Conservation (phyloP, 176 grass and related monocot species). For the Zoysia pacifica region DNA sequence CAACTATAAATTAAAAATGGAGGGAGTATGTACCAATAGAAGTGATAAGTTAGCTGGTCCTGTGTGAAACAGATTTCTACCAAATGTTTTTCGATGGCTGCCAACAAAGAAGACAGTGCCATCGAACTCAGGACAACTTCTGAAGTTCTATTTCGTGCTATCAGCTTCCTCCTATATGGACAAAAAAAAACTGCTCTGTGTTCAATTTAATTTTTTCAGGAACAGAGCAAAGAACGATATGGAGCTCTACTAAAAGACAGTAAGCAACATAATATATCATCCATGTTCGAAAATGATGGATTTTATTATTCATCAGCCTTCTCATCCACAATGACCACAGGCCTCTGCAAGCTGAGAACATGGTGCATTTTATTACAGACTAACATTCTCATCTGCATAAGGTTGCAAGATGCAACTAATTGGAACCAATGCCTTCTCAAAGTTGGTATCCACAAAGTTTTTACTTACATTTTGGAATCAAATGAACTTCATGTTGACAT, state of each 20-base stretch:
- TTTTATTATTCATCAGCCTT: conserved; percentile 24
- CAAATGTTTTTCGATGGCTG: too few relatives aligned
- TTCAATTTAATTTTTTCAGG: too few relatives aligned
- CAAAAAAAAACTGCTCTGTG: too few relatives aligned
- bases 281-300: not conserved
- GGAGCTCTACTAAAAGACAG: conserved; percentile 4
- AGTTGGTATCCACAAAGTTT: conserved; percentile 28
- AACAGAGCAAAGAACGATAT: too few relatives aligned
- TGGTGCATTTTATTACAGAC: conserved; percentile 32
- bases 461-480: conserved; percentile 18
- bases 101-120: too few relatives aligned
- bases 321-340: not conserved
- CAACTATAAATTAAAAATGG: too few relatives aligned
- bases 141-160: too few relatives aligned
- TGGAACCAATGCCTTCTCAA: not conserved
- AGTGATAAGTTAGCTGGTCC: too few relatives aligned
- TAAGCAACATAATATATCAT: not conserved
- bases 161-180: too few relatives aligned
- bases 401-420: conserved; percentile 12
- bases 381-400: conserved; percentile 34
- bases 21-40: too few relatives aligned
- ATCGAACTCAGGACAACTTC: too few relatives aligned
- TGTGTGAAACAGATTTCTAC: too few relatives aligned
- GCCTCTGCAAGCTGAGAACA: not conserved
- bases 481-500: not conserved